phyloP scores from a whole-genome alignment of 2,329 filamentous ascomycete species.

The Aureobasidium pullulans region DNA sequence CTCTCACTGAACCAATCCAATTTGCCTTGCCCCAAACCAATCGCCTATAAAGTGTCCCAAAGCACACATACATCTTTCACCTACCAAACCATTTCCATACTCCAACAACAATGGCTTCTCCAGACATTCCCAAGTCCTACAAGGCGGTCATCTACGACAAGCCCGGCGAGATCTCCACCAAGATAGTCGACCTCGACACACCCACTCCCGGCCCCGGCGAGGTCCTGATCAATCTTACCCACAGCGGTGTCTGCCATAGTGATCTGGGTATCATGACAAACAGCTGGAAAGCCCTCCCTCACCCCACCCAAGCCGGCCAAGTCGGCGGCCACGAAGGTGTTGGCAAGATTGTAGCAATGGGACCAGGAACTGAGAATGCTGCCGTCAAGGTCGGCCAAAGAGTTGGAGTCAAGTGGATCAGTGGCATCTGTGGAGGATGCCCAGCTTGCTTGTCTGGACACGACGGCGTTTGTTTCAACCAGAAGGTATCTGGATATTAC shows the following conservation, averaged over 20 bases:
- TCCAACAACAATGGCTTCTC: background rate
- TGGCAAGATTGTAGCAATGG: conserved; percentile 56
- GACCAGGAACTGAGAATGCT: conserved; percentile 50
- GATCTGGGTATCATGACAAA: conserved; percentile 51
- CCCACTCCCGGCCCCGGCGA: conserved; percentile 58
- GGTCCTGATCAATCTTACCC: conserved; percentile 55
- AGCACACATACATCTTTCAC: background rate
- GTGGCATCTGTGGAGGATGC: conserved; percentile 49
- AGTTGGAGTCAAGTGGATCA: conserved; percentile 64
- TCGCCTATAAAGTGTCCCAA: background rate
- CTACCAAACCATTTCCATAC: background rate
- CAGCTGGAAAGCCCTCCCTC: conserved; percentile 49
- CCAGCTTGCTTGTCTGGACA: conserved; percentile 47
- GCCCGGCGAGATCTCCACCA: conserved; percentile 57
- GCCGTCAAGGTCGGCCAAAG: conserved; percentile 58
- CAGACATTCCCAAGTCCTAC: conserved; percentile 46
- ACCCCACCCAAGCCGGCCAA: conserved; percentile 53
- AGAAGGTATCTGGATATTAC: conserved; percentile 58
- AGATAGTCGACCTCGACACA: conserved; percentile 55
- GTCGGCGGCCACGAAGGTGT: conserved; percentile 65
- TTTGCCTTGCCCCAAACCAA: background rate
- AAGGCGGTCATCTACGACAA: conserved; percentile 60
- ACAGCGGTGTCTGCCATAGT: conserved; percentile 59
- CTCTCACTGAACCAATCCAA: background rate
- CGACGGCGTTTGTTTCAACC: conserved; percentile 49